phyloP scores from a whole-genome alignment of 805 yeast species.

The Hanseniaspora hatyaiensis region DNA sequence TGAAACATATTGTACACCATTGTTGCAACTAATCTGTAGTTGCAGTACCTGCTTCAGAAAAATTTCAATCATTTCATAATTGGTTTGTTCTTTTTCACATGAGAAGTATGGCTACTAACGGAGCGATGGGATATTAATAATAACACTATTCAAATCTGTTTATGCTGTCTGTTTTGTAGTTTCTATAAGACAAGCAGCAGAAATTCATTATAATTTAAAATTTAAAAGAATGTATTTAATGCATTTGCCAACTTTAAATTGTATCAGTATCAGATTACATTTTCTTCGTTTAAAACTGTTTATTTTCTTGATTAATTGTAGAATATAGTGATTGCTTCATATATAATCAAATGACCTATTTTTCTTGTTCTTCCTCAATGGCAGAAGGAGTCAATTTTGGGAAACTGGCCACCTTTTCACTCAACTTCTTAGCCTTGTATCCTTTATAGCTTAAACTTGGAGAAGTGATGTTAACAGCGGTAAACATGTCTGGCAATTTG shows the following conservation, averaged over 20 bases:
- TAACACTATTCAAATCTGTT: slow-evolving; percentile 10
- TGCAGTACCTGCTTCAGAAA: slow-evolving; percentile 15
- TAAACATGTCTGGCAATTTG: slow-evolving; percentile 77
- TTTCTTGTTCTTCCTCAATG: slow-evolving; percentile 9
- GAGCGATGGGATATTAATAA: slow-evolving; percentile 18
- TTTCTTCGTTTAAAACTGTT: too few relatives aligned
- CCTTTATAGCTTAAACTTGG: slow-evolving; percentile 34
- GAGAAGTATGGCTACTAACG: slow-evolving; percentile 16
- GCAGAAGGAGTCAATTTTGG: slow-evolving; percentile 13
- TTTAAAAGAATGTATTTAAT: too few relatives aligned
- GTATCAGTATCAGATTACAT: slow-evolving; percentile 16
- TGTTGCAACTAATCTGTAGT: slow-evolving; percentile 17
- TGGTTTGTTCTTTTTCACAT: slow-evolving; percentile 1
- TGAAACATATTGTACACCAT: too few relatives aligned
- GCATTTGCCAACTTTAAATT: background rate
- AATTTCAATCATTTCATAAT: background rate
- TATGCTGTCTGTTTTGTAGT: background rate
- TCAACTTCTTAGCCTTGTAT: slow-evolving; percentile 4
- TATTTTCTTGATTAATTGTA: too few relatives aligned
- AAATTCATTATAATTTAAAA: background rate
- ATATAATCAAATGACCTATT: slow-evolving; percentile 4
- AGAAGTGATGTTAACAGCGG: slow-evolving; percentile 77
- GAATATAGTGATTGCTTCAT: background rate
- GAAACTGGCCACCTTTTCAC: background rate
- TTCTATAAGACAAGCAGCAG: too few relatives aligned